phyloP scores from a whole-genome alignment of 2,329 filamentous ascomycete species.

The Neocatenulostroma microsporum region DNA sequence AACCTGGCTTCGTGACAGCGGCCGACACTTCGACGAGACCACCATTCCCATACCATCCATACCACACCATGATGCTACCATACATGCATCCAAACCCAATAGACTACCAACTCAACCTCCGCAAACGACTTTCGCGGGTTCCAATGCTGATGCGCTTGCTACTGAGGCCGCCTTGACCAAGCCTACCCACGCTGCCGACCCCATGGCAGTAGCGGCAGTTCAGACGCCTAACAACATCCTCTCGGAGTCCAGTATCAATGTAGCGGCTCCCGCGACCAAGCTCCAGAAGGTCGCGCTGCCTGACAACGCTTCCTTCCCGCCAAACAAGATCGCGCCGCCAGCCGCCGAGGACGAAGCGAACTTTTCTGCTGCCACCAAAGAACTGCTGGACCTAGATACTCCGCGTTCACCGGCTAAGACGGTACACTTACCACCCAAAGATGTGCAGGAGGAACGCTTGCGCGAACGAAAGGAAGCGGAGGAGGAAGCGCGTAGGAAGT shows the following conservation, averaged over 20 bases:
- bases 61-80: constrained; percentile 21
- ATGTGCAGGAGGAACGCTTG: constrained; percentile 42
- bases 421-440: constrained; percentile 44
- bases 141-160: constrained; percentile 12
- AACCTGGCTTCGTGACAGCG: constrained; percentile 32
- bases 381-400: constrained; percentile 18
- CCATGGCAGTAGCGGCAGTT: too few species aligned
- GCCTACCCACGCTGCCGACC: constrained; percentile 6
- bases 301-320: constrained; percentile 6
- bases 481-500: constrained; percentile 30
- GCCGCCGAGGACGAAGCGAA: constrained; percentile 21
- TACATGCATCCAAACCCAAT: constrained; percentile 21
- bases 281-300: neutral
- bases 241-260: neutral
- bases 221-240: constrained; percentile 6
- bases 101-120: constrained; percentile 14
- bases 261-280: neutral
- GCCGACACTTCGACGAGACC: constrained; percentile 49
- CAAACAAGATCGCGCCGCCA: constrained; percentile 18
- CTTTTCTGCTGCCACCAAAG: constrained; percentile 16
- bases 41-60: constrained; percentile 39
- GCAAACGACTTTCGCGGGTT: constrained; percentile 5
- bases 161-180: constrained; percentile 12
- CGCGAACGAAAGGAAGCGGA: constrained; percentile 35
- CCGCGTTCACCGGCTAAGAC: constrained; percentile 27